Percentiles rank a stretch among this genome's conserved stretches.
These are phyloP conservation scores for Aquilaria malaccensis DNA, from an alignment of 345 rosid genomes.

Conservation along the genomic window DNA sequence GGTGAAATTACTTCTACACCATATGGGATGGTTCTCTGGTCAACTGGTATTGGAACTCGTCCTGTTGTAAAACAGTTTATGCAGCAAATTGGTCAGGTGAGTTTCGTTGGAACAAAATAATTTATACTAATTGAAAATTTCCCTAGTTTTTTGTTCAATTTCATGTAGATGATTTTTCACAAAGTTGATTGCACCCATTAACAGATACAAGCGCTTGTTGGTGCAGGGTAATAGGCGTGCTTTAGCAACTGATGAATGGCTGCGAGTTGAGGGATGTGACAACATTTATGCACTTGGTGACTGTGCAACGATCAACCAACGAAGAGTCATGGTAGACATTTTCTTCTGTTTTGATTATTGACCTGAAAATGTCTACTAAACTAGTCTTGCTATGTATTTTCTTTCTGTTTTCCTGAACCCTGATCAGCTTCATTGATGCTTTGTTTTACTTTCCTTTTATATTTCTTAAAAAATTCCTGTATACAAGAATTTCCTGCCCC, in stretches of 20 bases:
- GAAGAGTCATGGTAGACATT: slow-evolving; percentile 78
- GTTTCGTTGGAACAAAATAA: not conserved
- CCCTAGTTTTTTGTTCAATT: too few relatives aligned
- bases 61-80: slow-evolving; percentile 73
- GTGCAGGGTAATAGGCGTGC: slow-evolving; percentile 68
- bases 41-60: slow-evolving; percentile 87
- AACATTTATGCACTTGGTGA: slow-evolving; percentile 84
- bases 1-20: slow-evolving; percentile 57
- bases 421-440: too few relatives aligned
- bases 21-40: slow-evolving; percentile 93
- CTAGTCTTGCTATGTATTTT: too few relatives aligned
- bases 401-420: too few relatives aligned
- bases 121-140: not conserved
- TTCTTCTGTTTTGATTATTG: not conserved
- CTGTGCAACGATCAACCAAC: slow-evolving; percentile 90
- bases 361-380: not conserved
- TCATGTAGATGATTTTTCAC: not conserved
- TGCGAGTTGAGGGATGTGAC: slow-evolving; percentile 67
- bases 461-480: too few relatives aligned
- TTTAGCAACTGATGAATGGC: slow-evolving; percentile 93
- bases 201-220: slow-evolving; percentile 1
- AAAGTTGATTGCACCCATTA: not conserved
- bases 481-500: too few relatives aligned
- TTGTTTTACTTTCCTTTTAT: too few relatives aligned
- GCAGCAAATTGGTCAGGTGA: slow-evolving; percentile 88